phyloP scores from a whole-genome alignment of 2,329 filamentous ascomycete genomes.

The Phoma sp. region DNA sequence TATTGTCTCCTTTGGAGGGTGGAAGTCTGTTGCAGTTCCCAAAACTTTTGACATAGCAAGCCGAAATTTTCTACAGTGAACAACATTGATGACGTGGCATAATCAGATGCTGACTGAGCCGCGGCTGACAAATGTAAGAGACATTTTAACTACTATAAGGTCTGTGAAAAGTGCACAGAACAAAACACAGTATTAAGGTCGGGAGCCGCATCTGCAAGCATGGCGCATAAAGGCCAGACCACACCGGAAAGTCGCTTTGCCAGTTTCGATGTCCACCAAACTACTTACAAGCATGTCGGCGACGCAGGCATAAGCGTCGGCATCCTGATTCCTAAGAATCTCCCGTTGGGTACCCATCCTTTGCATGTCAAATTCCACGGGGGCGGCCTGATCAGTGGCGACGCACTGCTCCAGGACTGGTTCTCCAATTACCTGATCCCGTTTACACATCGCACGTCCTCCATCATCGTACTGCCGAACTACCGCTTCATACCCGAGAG shows the following conservation, averaged over 20 bases:
- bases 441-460: constrained; percentile 40
- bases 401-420: constrained; percentile 16
- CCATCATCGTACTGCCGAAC: constrained; percentile 53
- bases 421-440: constrained; percentile 36
- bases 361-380: constrained; percentile 50
- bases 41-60: too few relatives aligned
- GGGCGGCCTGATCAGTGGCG: constrained; percentile 40
- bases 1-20: too few relatives aligned
- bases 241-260: constrained; percentile 25
- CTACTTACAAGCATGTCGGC: constrained; percentile 44
- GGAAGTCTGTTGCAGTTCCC: too few relatives aligned
- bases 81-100: too few relatives aligned
- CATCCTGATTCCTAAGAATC: constrained; percentile 42
- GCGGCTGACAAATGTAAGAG: too few relatives aligned
- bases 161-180: too few relatives aligned
- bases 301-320: constrained; percentile 35
- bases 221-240: neutral
- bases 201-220: neutral
- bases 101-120: too few relatives aligned
- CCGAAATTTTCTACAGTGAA: too few relatives aligned
- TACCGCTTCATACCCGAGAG: constrained; percentile 57
- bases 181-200: too few relatives aligned
- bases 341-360: constrained; percentile 24
- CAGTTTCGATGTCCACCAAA: constrained; percentile 42
- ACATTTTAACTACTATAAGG: too few relatives aligned